Evolutionary conservation across 2,329 filamentous ascomycete genomes (phyloP), one percentile per base, ranked within the genome.

Genomic region (Fusarium pseudonygamai): DNA sequence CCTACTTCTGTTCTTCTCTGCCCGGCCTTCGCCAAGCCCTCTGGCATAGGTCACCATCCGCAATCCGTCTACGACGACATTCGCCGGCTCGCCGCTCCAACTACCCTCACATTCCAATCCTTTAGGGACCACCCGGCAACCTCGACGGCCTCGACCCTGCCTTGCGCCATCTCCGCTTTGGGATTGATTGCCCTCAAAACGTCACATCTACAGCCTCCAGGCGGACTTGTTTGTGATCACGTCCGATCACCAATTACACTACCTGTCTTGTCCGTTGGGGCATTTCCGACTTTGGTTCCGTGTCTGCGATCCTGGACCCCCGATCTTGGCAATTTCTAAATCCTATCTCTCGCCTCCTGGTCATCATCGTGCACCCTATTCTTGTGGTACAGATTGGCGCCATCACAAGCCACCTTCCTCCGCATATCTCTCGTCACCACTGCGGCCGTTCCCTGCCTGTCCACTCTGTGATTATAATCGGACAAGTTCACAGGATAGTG

Each of bases 101-200:
- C 66, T 64, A 67, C 52, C 52, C 42, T 75, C 74, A 53, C 77
- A 78, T 79, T 78, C 77, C 77, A 78, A 72, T 73, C 70, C 16
- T 56, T 52, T 67, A 42, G 64, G 64, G 50, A 64, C 69, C 37
- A 61, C 60, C 57, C 50, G 55, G 53, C 71, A 75, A 68, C 45
- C 43, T 52, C 60, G 72, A 74, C 70, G 68, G 64, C 66, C 66
- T 66, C 60, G 66, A 73, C 67, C 42, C 49, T 58, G 47, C 36
- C 64, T 57, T 52, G 47, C 71, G 70, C 71, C 68, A 75, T 62
- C 66, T 64, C 74, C 72, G 72, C 59, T 77, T 75, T 70, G 52
- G 75, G 75, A 74, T 49, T 58, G 57, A 75, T 66, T 63, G 50
- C 32, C 43, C 45, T 65, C 63, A 30, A 67, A 70, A 69, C 74